A percentile compares a stretch with the other conserved stretches of the same genome.
Conservation (phyloP, 2,329 filamentous ascomycete genomes). For the Cercospora zeae-maydis region DNA sequence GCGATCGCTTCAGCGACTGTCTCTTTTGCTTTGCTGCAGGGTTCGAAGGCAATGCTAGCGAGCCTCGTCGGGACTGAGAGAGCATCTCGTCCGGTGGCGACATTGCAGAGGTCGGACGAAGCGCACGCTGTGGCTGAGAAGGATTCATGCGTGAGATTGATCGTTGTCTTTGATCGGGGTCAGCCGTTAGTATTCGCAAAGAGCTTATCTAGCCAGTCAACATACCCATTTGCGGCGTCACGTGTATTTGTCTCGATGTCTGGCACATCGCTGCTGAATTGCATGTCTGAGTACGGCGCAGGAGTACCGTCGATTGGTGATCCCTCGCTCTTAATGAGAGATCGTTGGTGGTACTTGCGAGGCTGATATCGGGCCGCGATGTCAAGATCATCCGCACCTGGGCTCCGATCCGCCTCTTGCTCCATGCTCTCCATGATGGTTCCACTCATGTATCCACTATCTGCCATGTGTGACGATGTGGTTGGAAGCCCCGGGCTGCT, state of each 20-base stretch:
- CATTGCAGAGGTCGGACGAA: conserved; percentile 10
- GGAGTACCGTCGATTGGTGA: conserved; percentile 19
- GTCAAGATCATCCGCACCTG: conserved; percentile 39
- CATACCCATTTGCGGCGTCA: background rate
- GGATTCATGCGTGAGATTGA: background rate
- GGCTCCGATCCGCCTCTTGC: conserved; percentile 43
- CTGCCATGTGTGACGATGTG: conserved; percentile 43
- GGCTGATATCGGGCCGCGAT: conserved; percentile 36
- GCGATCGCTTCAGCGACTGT: conserved; percentile 33
- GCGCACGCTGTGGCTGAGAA: background rate
- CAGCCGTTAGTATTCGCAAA: background rate
- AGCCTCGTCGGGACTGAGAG: conserved; percentile 31
- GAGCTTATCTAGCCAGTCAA: background rate
- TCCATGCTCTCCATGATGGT: conserved; percentile 67
- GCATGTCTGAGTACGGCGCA: conserved; percentile 10
- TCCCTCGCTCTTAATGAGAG: conserved; percentile 32
- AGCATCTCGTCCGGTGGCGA: conserved; percentile 17
- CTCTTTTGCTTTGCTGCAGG: conserved; percentile 32
- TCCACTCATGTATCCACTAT: conserved; percentile 82
- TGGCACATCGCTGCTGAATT: conserved; percentile 8
- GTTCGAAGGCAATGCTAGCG: conserved; percentile 35
- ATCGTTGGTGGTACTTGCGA: conserved; percentile 21
- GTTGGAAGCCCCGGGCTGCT: conserved; percentile 72
- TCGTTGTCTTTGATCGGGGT: conserved; percentile 2
- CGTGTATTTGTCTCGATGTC: background rate